Conservation (phyloP, 2,329 filamentous ascomycete species). For the Claviceps sorghi region DNA sequence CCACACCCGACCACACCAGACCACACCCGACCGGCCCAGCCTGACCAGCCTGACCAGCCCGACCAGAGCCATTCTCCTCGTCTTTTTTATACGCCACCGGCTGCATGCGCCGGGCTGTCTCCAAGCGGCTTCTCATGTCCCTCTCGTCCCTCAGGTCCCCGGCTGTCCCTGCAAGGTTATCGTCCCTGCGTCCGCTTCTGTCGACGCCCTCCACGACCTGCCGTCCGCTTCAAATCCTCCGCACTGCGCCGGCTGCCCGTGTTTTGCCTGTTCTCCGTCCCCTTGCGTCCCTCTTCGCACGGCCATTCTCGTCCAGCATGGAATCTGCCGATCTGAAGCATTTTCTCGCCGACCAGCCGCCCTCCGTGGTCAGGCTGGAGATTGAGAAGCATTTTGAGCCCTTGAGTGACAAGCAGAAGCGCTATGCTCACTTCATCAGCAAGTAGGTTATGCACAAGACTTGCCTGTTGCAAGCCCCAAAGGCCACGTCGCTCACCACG, state of each 20-base stretch:
- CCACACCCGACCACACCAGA: not conserved
- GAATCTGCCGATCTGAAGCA: constrained; percentile 49
- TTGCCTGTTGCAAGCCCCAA: not conserved
- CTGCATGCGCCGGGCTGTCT: constrained; percentile 4
- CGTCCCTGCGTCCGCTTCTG: constrained; percentile 17
- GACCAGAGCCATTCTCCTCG: too few species aligned
- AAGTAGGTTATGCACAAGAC: constrained; percentile 36
- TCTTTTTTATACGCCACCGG: not conserved
- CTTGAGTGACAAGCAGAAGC: constrained; percentile 60
- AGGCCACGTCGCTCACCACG: not conserved
- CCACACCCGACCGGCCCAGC: not conserved
- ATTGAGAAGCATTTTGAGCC: constrained; percentile 88
- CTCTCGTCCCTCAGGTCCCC: constrained; percentile 20
- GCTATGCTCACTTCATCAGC: constrained; percentile 84
- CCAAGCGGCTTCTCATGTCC: constrained; percentile 15
- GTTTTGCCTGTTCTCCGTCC: not conserved
- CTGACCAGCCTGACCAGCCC: not conserved
- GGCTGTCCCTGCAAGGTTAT: constrained; percentile 22
- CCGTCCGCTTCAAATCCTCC: constrained; percentile 9
- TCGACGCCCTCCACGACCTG: constrained; percentile 11
- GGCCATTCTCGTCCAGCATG: constrained; percentile 28
- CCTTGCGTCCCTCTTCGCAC: not conserved
- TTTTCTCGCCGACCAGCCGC: constrained; percentile 83
- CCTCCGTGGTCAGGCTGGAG: constrained; percentile 71
- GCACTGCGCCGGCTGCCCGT: not conserved